Percentiles rank a stretch among this genome's conserved stretches.
Conservation (phyloP, 305 asterid genomes). For the Stenogyne calaminthoides region DNA sequence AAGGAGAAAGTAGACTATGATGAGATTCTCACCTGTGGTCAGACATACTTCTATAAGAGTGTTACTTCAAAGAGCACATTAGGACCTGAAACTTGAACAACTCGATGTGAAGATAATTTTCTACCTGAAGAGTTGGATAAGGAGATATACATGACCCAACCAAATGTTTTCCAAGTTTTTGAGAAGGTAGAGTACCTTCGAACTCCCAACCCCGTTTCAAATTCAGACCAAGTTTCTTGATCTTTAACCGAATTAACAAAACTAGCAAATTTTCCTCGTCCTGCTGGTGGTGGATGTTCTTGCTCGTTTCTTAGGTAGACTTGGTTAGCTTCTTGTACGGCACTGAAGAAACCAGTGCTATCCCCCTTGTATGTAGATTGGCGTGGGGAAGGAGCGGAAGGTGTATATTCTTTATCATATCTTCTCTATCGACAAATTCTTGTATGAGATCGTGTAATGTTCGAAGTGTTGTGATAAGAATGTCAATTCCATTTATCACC, state of each 20-base stretch:
- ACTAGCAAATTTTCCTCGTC: conserved; percentile 43
- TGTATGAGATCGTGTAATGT: neutral
- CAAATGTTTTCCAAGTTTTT: too few species aligned
- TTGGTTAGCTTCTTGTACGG: neutral
- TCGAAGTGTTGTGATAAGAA: neutral
- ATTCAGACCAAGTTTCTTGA: conserved; percentile 12
- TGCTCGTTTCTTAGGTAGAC: conserved; percentile 15
- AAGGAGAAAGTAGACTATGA: too few species aligned
- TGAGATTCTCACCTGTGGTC: too few species aligned
- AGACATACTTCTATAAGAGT: too few species aligned
- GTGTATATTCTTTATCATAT: conserved; percentile 2
- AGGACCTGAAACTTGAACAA: too few species aligned
- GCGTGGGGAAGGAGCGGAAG: conserved; percentile 13
- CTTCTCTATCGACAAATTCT: neutral
- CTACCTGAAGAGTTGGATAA: too few species aligned
- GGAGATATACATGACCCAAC: too few species aligned
- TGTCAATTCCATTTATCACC: neutral
- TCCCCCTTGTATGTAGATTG: conserved; percentile 34
- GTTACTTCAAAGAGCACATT: too few species aligned
- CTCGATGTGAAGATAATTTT: too few species aligned
- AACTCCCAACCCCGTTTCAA: conserved; percentile 44
- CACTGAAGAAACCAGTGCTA: neutral
- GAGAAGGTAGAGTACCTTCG: too few species aligned
- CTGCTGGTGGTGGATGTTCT: conserved; percentile 42
- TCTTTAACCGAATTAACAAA: neutral